phyloP scores from a whole-genome alignment of 1,139 yeast species.

The Candida mesenterica region DNA sequence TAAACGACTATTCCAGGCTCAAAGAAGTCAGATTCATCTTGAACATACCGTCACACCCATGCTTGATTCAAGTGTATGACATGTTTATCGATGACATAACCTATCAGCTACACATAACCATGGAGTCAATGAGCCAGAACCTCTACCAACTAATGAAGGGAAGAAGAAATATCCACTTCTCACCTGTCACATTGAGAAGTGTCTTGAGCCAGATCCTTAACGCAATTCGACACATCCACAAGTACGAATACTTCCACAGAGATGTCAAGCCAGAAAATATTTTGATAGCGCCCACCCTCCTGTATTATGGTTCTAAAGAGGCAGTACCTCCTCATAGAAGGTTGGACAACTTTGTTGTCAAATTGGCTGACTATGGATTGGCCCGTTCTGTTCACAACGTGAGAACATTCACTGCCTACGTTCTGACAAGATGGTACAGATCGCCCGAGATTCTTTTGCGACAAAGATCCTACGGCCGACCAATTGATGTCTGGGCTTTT shows the following conservation, averaged over 20 bases:
- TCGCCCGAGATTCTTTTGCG: slow-evolving; percentile 88
- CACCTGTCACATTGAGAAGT: slow-evolving; percentile 59
- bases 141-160: slow-evolving; percentile 69
- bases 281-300: slow-evolving; percentile 58
- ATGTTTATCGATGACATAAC: slow-evolving; percentile 65
- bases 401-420: slow-evolving; percentile 71
- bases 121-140: slow-evolving; percentile 87
- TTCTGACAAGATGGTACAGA: slow-evolving; percentile 94
- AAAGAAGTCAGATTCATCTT: slow-evolving; percentile 76
- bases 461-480: slow-evolving; percentile 62
- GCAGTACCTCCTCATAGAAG: slow-evolving; percentile 38
- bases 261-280: slow-evolving; percentile 83
- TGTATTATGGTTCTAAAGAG: slow-evolving; percentile 49
- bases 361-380: slow-evolving; percentile 89
- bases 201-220: slow-evolving; percentile 68
- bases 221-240: slow-evolving; percentile 83
- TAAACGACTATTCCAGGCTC: slow-evolving; percentile 59
- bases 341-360: slow-evolving; percentile 59
- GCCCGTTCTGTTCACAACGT: slow-evolving; percentile 62
- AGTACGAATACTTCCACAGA: slow-evolving; percentile 73
- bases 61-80: slow-evolving; percentile 72
- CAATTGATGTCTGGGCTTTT: slow-evolving; percentile 94
- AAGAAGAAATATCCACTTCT: slow-evolving; percentile 50
- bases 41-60: slow-evolving; percentile 67
- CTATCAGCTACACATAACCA: slow-evolving; percentile 69